Base-by-base conservation (phyloP, 257 asterid species). In the Scutellaria barbata region DNA sequence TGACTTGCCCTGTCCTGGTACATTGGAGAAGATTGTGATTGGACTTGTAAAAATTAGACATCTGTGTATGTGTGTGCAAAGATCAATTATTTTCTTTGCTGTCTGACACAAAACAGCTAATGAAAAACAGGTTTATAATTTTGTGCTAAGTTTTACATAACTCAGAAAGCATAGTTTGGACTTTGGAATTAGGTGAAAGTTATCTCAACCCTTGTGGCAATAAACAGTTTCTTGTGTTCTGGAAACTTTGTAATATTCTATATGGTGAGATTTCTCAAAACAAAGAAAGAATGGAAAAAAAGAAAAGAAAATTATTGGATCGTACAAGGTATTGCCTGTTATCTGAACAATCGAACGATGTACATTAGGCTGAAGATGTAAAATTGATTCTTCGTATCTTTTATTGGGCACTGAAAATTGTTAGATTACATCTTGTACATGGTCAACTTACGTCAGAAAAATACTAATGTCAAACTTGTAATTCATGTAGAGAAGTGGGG, bases 401-500 rank as follows among this genome's bases (percentile, higher is more conserved):
- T 62, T 58, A 47, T 47, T 63, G 46, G 47, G 67, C 45, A 10
- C 18, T 47, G 14, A 55, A 71, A 43, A 7, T 41, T 50, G 60
- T 65, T 74, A 50, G 25, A 57, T 45, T 46, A 17, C 66, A 22
- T 35, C 13, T 1, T 74, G 7, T 17, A 67, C 33, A 59, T 46
- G 8, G 11, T 58, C 5, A 56, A 17, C 10, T 65, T 55, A 37
- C 33, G n/a, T 50, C 73, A 51, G 63, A 16, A n/a, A 72, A 46
- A 66, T 51, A 72, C 74, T 71, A 63, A 82, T 18, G 25, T 74
- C 64, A 52, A 47, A 68, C 69, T 50, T 56, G 57, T 73, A 76
- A 64, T 74, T 57, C 63, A 57, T 88, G 87, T 85, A 92, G 98
- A 85, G 78, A 76, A 81, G 73, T 75, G 85, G 81, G 65, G 72